Evolutionary conservation across 805 yeast genomes (phyloP), one percentile per base, ranked within the genome.

Genomic region (Saccharomycopsis sp.): DNA sequence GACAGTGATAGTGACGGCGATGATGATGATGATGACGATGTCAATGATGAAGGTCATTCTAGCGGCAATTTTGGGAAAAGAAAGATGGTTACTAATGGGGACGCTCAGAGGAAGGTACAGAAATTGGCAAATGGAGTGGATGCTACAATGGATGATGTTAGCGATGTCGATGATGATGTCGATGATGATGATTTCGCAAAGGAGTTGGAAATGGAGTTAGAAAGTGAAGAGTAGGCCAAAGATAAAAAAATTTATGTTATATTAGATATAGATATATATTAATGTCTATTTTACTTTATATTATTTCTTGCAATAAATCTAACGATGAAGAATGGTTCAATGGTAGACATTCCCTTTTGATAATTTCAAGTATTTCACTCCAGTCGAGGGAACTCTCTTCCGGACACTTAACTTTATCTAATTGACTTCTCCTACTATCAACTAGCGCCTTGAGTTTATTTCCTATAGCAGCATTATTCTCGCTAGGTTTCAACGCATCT

Each of bases 141-240:
- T n/a, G n/a, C n/a, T n/a, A n/a, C n/a, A n/a, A 21, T 19, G 6
- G 19, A 44, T 24, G 28, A 36, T 6, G 53, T 33, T 22, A 47
- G 44, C 8, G 46, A 41, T 4, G 50, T 19, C 16, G 55, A 45
- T 17, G 51, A 47, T 28, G 60, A 57, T 21, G 59, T 53, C 2
- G 59, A 54, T 36, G 59, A 56, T 37, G 62, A 59, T 36, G 62
- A 59, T 7, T 49, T 60, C 17, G 64, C 61, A 13, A 59, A 59
- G 4, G 64, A 60, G 40, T 42, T 60, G 37, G 58, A 58, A 57
- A 46, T 53, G 23, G 63, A 52, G 4, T 50, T 59, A 14, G 61
- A 59, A 24, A 43, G 43, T 39, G 50, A 47, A 5, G 47, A 39
- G 14, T 19, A 44, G 4, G 45, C n/a, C n/a, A n/a, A 19, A 4